Evolutionary conservation across 73 alveolate genomes (phyloP).

Genomic region (Paramecium primaurelia): DNA sequence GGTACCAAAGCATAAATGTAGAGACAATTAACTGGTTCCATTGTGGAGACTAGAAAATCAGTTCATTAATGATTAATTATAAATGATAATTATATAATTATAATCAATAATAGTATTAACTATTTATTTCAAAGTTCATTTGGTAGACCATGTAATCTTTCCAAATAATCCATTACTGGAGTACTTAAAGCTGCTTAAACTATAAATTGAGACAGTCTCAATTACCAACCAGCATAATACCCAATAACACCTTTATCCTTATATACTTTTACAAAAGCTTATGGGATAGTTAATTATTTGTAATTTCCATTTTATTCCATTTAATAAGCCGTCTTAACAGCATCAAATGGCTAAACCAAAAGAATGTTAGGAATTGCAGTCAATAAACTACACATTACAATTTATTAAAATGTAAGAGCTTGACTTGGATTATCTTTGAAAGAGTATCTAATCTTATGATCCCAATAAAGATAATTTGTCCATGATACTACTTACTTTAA

Average conservation of each 20-base stretch:
- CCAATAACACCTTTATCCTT: not conserved
- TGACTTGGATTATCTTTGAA: not conserved
- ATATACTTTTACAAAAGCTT: not conserved
- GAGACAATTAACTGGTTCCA: not conserved
- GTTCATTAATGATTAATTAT: not conserved
- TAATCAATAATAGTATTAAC: not conserved
- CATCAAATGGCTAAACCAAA: slow-evolving; percentile 7
- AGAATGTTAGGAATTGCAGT: not conserved
- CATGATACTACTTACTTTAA: not conserved
- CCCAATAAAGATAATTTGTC: slow-evolving; percentile 28
- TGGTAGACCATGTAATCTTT: slow-evolving; percentile 9
- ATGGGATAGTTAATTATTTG: not conserved
- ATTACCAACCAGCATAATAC: slow-evolving; percentile 23
- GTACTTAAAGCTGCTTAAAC: not conserved
- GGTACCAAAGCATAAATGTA: not conserved
- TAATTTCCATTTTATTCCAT: slow-evolving; percentile 12
- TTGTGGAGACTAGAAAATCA: not conserved
- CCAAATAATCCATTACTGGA: slow-evolving; percentile 20
- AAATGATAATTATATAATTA: not conserved
- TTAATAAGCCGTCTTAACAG: not conserved
- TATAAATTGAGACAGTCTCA: not conserved
- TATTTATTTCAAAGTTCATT: not conserved
- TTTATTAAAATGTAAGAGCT: not conserved
- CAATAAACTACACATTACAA: not conserved
- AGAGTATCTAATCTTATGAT: not conserved